Evolutionary conservation across 2,329 filamentous ascomycete species (phyloP).

Genomic region (Pseudomassariella vexata): DNA sequence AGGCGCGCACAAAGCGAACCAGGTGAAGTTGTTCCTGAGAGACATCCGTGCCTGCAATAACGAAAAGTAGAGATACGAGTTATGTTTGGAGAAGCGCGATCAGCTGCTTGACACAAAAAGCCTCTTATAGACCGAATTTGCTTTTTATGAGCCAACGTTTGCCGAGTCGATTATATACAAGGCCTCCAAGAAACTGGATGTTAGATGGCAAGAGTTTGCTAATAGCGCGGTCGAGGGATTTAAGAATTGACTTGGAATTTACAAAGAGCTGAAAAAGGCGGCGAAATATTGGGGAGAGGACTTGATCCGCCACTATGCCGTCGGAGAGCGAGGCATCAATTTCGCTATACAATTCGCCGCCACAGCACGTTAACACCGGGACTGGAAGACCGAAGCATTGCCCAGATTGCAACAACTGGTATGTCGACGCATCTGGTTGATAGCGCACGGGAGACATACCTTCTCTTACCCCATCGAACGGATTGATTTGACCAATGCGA

Average conservation of each 20-base stretch:
- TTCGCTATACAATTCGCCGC: conserved; percentile 4
- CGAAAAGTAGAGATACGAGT: conserved; percentile 2
- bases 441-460: neutral
- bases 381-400: conserved; percentile 3
- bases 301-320: conserved; percentile 1
- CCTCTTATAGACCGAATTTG: conserved; percentile 2
- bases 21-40: neutral
- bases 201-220: conserved; percentile 2
- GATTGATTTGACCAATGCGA: conserved; percentile 4
- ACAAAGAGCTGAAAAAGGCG: neutral
- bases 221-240: conserved; percentile 1
- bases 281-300: conserved; percentile 1
- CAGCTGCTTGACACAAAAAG: conserved; percentile 1
- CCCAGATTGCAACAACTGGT: conserved; percentile 3
- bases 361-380: conserved; percentile 1
- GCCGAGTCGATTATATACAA: conserved; percentile 1
- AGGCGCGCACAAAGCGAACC: neutral
- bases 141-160: conserved; percentile 1
- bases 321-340: conserved; percentile 1
- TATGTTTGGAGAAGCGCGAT: conserved; percentile 2
- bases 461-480: conserved; percentile 2
- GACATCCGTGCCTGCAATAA: neutral
- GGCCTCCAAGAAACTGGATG: neutral
- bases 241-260: conserved; percentile 3
- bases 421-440: conserved; percentile 1